phyloP scores from a whole-genome alignment of 768 basidiomycete genomes.

The Termitomyces heimii region DNA sequence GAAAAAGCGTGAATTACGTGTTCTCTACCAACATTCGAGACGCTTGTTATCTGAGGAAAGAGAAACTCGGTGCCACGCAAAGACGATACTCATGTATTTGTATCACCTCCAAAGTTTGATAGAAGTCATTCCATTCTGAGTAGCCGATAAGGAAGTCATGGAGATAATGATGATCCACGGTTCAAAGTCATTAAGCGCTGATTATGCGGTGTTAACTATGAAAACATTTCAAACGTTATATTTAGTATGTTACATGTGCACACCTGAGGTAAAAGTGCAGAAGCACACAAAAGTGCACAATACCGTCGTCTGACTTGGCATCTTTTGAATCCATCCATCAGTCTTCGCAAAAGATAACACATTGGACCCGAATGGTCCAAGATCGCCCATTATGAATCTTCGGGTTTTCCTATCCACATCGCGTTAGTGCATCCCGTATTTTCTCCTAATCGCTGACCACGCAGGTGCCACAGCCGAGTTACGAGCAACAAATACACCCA shows the following conservation, averaged over 20 bases:
- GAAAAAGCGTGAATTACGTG: neutral
- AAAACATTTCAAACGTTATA: neutral
- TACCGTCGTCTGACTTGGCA: constrained; percentile 3
- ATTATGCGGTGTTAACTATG: neutral
- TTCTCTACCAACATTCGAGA: neutral
- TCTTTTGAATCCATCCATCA: constrained; percentile 5
- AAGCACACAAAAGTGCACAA: constrained; percentile 4
- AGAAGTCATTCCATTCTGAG: neutral
- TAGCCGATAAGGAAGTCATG: neutral
- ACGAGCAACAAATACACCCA: constrained; percentile 65
- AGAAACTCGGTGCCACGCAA: neutral
- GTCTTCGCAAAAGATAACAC: neutral
- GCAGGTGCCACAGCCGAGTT: constrained; percentile 59
- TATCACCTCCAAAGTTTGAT: neutral
- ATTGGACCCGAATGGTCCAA: neutral
- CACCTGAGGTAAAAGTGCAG: neutral
- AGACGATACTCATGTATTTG: neutral
- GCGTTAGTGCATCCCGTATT: constrained; percentile 52
- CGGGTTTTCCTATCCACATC: constrained; percentile 1
- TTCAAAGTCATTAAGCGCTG: neutral
- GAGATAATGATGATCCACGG: neutral
- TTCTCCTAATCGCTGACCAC: constrained; percentile 71
- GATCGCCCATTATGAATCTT: neutral
- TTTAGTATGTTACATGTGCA: neutral
- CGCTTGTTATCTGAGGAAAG: neutral